A percentile compares a stretch with the other conserved stretches of the same genome.
Evolutionary conservation across 2,329 filamentous ascomycete genomes (phyloP).

Genomic region (Aspergillus intermedius): DNA sequence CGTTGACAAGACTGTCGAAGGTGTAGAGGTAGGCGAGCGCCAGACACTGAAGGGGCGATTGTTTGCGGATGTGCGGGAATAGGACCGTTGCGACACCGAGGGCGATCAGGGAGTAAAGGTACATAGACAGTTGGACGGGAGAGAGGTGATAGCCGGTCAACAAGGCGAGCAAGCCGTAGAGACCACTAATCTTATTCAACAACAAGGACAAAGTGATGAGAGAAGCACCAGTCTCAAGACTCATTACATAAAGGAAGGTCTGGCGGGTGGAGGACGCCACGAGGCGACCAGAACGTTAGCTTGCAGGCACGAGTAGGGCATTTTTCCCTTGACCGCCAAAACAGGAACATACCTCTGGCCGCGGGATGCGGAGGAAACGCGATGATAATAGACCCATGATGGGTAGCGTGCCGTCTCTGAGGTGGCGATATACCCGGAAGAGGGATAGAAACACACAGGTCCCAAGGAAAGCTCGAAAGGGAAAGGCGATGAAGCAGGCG

Average conservation of each 20-base stretch:
- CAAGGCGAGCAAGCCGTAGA: slow-evolving; percentile 84
- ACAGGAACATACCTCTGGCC: slow-evolving; percentile 39
- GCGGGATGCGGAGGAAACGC: slow-evolving; percentile 44
- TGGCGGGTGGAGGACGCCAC: slow-evolving; percentile 45
- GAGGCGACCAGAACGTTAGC: slow-evolving; percentile 9
- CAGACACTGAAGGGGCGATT: slow-evolving; percentile 71
- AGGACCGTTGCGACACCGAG: slow-evolving; percentile 64
- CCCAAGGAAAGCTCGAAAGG: neutral
- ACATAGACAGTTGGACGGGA: slow-evolving; percentile 78
- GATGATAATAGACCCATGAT: slow-evolving; percentile 32
- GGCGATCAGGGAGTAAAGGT: slow-evolving; percentile 74
- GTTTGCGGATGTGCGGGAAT: slow-evolving; percentile 70
- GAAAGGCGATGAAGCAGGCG: slow-evolving; percentile 6
- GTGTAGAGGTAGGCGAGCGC: slow-evolving; percentile 79
- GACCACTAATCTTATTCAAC: slow-evolving; percentile 85
- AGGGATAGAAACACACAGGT: slow-evolving; percentile 2
- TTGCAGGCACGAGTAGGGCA: neutral
- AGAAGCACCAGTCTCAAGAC: slow-evolving; percentile 77
- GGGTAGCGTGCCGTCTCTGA: slow-evolving; percentile 9
- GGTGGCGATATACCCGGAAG: slow-evolving; percentile 1
- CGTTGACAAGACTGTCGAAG: slow-evolving; percentile 74
- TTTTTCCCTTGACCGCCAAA: neutral
- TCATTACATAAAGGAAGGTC: slow-evolving; percentile 81
- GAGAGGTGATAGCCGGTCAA: slow-evolving; percentile 81
- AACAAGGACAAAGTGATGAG: slow-evolving; percentile 76